Conservation (phyloP, 2,329 filamentous ascomycete genomes). For the Fusarium floridanum region DNA sequence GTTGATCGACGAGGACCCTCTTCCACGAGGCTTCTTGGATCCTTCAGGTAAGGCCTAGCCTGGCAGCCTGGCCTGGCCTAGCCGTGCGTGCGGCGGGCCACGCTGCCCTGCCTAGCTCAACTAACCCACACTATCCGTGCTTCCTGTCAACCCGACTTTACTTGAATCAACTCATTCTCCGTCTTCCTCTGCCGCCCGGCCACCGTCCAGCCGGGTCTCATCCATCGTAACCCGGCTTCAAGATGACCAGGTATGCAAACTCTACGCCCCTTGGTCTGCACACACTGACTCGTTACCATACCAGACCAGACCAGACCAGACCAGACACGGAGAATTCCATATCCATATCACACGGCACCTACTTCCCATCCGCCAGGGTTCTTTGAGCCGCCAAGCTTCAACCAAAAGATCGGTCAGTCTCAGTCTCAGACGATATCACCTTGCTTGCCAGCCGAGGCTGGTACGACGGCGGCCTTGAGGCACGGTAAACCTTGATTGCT, state of each 20-base stretch:
- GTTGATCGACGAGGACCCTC: conserved; percentile 38
- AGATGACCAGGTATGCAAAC: conserved; percentile 31
- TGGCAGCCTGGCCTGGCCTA: not conserved
- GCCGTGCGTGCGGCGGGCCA: not conserved
- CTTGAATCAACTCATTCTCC: conserved; percentile 31
- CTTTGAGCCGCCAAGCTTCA: conserved; percentile 16
- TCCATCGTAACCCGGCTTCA: conserved; percentile 28
- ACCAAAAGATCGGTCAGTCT: conserved; percentile 13
- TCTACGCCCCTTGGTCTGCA: conserved; percentile 12
- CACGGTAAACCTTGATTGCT: conserved; percentile 17
- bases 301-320: not conserved
- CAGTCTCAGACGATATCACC: conserved; percentile 37
- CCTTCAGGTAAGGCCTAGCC: conserved; percentile 5
- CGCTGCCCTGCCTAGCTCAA: conserved; percentile 30
- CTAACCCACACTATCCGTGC: conserved; percentile 18
- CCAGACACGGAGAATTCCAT: conserved; percentile 21
- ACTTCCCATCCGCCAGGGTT: conserved; percentile 21
- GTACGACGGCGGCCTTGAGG: conserved; percentile 9
- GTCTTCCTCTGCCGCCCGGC: conserved; percentile 28
- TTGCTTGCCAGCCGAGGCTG: conserved; percentile 24
- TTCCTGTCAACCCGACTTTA: conserved; percentile 26
- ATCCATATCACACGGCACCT: conserved; percentile 18
- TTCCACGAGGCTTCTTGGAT: conserved; percentile 35
- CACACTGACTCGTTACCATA: conserved; percentile 27
- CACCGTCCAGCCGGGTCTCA: conserved; percentile 27